These are phyloP conservation scores for Aspergillus cristatus DNA, from an alignment of 495 filamentous ascomycete species.

Conservation along the genomic window DNA sequence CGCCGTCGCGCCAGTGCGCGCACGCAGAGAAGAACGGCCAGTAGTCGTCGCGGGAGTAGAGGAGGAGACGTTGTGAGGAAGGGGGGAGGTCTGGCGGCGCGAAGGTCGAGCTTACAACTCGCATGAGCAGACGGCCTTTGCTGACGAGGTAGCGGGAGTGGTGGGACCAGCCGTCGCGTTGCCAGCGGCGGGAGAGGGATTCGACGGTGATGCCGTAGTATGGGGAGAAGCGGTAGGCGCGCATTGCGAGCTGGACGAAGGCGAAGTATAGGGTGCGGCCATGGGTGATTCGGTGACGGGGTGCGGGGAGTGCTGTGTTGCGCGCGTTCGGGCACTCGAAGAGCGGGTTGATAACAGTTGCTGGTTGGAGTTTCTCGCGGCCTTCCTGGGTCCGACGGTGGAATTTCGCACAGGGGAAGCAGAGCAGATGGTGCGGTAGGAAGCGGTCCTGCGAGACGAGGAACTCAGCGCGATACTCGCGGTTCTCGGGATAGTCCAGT, in stretches of 20 bases:
- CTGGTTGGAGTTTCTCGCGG: constrained; percentile 38
- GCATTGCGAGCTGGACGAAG: constrained; percentile 44
- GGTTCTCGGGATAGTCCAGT: constrained; percentile 30
- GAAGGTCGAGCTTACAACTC: constrained; percentile 38
- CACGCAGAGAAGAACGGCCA: constrained; percentile 50
- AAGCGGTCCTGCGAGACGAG: constrained; percentile 34
- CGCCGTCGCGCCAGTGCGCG: constrained; percentile 51
- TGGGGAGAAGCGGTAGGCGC: constrained; percentile 29
- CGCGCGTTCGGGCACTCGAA: constrained; percentile 40
- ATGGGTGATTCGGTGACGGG: constrained; percentile 42
- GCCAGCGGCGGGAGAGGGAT: constrained; percentile 39
- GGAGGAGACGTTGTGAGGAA: constrained; percentile 38
- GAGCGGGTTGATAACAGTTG: constrained; percentile 41
- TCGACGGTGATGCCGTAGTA: constrained; percentile 36
- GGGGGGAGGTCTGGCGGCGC: constrained; percentile 33
- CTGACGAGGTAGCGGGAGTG: constrained; percentile 40
- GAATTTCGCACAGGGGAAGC: constrained; percentile 44
- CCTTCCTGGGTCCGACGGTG: constrained; percentile 42
- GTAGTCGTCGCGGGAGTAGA: constrained; percentile 50
- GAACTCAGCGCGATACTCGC: constrained; percentile 33
- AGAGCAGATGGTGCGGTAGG: constrained; percentile 45
- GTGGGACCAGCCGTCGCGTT: constrained; percentile 41
- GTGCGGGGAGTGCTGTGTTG: constrained; percentile 30
- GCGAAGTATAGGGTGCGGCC: constrained; percentile 42
- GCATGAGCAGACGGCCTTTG: constrained; percentile 44